Conservation (phyloP, 202 grass and related monocot genomes). For the Sporobolus alterniflorus region DNA sequence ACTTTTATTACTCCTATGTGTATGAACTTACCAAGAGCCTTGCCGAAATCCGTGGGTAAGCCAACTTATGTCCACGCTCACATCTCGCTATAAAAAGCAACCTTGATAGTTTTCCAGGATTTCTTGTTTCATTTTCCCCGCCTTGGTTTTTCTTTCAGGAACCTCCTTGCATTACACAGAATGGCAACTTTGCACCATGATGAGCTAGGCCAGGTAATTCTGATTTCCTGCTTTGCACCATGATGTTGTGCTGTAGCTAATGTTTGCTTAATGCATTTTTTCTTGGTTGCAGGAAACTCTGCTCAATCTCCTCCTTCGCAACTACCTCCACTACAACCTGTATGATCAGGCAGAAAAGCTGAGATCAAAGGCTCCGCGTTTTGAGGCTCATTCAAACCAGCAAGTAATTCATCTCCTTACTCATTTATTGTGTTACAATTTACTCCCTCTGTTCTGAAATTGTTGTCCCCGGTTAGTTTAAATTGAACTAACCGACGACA, state of each 20-base stretch:
- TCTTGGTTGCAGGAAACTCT: constrained; percentile 68
- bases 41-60: constrained; percentile 90
- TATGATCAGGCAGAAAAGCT: constrained; percentile 95
- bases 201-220: constrained; percentile 84
- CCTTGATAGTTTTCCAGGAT: not conserved
- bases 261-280: not conserved
- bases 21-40: constrained; percentile 88
- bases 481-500: too few species aligned
- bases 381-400: constrained; percentile 96
- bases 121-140: not conserved
- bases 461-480: too few species aligned
- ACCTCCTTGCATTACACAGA: constrained; percentile 83
- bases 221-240: not conserved
- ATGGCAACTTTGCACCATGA: constrained; percentile 82
- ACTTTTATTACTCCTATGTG: constrained; percentile 82
- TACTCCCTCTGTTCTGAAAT: too few species aligned
- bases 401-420: constrained; percentile 47
- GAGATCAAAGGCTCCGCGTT: constrained; percentile 92
- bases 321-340: constrained; percentile 96
- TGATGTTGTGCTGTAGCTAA: not conserved
- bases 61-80: not conserved
- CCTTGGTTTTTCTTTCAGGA: constrained; percentile 36
- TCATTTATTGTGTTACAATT: not conserved
- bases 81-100: not conserved
- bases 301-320: constrained; percentile 93